Percentiles rank a stretch among this genome's conserved stretches.
Conservation (phyloP, 2,329 filamentous ascomycete genomes). For the Colletotrichum sp. region DNA sequence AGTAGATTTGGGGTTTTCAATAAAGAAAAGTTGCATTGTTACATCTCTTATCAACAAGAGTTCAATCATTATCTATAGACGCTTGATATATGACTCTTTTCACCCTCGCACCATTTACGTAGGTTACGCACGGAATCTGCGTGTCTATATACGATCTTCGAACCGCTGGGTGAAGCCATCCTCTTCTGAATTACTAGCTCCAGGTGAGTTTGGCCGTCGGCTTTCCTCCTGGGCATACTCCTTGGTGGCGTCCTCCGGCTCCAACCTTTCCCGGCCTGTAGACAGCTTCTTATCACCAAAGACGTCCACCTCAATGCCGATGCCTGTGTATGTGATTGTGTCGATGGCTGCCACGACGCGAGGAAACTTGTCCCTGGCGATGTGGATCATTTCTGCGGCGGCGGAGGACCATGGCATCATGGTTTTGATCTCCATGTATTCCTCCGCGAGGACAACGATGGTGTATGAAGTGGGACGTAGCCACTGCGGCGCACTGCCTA, state of each 20-base stretch:
- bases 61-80: neutral
- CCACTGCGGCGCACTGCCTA: conserved; percentile 39
- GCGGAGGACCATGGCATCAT: conserved; percentile 53
- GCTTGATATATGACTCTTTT: neutral
- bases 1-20: neutral
- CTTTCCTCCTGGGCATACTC: neutral
- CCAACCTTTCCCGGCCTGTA: neutral
- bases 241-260: neutral
- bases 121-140: neutral
- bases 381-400: conserved; percentile 42
- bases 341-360: conserved; percentile 45
- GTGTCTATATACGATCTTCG: neutral
- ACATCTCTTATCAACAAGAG: neutral
- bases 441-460: conserved; percentile 52
- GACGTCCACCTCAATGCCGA: conserved; percentile 26
- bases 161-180: neutral
- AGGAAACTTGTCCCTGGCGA: conserved; percentile 45
- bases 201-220: neutral
- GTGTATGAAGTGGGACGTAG: conserved; percentile 49
- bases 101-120: neutral
- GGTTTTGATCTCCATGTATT: conserved; percentile 55
- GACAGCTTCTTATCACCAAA: conserved; percentile 10
- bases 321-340: conserved; percentile 15
- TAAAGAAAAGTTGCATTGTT: neutral
- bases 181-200: neutral